phyloP scores from a whole-genome alignment of 208 protist genomes.

The Paratrypanosoma confusum region DNA sequence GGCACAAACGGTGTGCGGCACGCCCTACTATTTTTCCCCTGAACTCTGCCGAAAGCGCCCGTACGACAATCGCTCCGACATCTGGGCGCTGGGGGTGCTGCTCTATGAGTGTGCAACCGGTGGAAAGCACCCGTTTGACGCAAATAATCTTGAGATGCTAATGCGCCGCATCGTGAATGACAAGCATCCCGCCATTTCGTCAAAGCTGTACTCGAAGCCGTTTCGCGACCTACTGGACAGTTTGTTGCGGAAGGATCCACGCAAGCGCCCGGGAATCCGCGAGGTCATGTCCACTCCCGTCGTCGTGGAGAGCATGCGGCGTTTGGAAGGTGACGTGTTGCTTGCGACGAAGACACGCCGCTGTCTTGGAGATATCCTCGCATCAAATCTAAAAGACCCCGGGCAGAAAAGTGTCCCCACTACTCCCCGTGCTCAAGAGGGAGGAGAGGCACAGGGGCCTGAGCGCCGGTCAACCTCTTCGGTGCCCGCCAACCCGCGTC shows the following conservation, averaged over 20 bases:
- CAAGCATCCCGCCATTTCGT: conserved; percentile 65
- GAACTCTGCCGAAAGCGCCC: conserved; percentile 91
- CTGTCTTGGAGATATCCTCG: conserved; percentile 80
- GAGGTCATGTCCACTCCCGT: conserved; percentile 56
- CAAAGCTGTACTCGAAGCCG: conserved; percentile 57
- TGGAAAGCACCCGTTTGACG: conserved; percentile 88
- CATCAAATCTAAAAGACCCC: no score
- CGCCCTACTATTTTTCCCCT: conserved; percentile 93
- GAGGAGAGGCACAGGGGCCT: no score
- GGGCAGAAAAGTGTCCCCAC: no score
- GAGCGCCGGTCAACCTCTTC: no score
- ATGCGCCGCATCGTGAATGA: conserved; percentile 88
- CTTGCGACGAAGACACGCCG: conserved; percentile 80
- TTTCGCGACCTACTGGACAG: conserved; percentile 82
- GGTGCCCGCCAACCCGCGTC: no score
- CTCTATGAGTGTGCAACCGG: conserved; percentile 81
- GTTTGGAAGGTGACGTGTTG: conserved; percentile 81
- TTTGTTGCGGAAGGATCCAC: conserved; percentile 79
- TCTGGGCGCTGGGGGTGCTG: conserved; percentile 89
- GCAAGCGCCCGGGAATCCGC: conserved; percentile 67
- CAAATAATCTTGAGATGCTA: conserved; percentile 88
- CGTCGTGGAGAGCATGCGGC: conserved; percentile 60
- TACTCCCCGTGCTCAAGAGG: no score
- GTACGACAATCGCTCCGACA: conserved; percentile 95
- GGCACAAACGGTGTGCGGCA: conserved; percentile 89